phyloP scores from a whole-genome alignment of 768 basidiomycete genomes.

The Lactarius quietus region DNA sequence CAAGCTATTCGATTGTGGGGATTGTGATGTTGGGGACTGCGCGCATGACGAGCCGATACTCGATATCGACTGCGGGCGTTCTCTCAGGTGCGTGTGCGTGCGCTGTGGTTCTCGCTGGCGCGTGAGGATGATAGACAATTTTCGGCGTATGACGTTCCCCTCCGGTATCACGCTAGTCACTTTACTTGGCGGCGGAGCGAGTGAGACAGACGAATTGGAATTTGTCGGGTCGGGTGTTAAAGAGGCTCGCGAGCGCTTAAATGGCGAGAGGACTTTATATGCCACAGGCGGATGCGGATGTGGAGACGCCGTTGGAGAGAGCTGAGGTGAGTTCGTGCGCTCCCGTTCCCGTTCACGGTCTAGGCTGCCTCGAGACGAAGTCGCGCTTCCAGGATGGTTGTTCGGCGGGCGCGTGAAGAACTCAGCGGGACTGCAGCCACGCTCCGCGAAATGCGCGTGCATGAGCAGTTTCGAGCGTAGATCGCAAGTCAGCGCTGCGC shows the following conservation, averaged over 20 bases:
- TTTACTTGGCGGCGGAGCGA: background rate
- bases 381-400: slow-evolving; percentile 27
- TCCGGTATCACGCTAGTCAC: slow-evolving; percentile 2
- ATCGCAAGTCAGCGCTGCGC: slow-evolving; percentile 79
- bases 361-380: slow-evolving; percentile 23
- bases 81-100: slow-evolving; percentile 39
- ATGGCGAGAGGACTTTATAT: slow-evolving; percentile 31
- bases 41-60: slow-evolving; percentile 42
- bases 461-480: slow-evolving; percentile 74
- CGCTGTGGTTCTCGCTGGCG: slow-evolving; percentile 27
- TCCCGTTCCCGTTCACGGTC: slow-evolving; percentile 11
- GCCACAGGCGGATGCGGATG: slow-evolving; percentile 26
- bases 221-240: slow-evolving; percentile 21
- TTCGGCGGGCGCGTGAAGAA: too few species aligned
- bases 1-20: slow-evolving; percentile 51
- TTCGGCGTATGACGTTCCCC: slow-evolving; percentile 29
- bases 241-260: slow-evolving; percentile 23
- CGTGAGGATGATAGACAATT: slow-evolving; percentile 37
- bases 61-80: slow-evolving; percentile 50
- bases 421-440: slow-evolving; percentile 49
- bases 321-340: slow-evolving; percentile 6
- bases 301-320: slow-evolving; percentile 3
- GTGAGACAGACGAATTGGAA: slow-evolving; percentile 24
- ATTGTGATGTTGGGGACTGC: slow-evolving; percentile 31
- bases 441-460: slow-evolving; percentile 72